phyloP scores from a whole-genome alignment of 495 filamentous ascomycete genomes.

The Lasiosphaeria miniovina region DNA sequence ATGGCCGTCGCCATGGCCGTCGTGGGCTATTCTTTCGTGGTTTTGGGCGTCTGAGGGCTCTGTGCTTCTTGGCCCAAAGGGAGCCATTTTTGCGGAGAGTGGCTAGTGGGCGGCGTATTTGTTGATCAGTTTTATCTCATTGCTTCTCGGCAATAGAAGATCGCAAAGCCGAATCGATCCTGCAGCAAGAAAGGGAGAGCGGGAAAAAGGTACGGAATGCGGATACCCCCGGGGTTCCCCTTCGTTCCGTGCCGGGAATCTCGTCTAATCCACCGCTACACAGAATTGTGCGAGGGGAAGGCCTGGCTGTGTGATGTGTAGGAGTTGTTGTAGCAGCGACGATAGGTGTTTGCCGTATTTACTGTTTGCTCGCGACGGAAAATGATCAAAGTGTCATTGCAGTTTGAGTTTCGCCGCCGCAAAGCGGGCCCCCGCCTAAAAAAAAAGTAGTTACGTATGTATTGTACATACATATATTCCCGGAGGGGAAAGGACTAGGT shows the following conservation, averaged over 20 bases:
- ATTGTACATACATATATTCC: background rate
- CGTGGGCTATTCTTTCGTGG: slow-evolving; percentile 15
- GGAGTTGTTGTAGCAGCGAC: background rate
- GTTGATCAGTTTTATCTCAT: background rate
- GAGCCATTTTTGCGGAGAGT: background rate
- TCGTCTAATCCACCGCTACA: background rate
- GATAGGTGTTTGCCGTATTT: background rate
- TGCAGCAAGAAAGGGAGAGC: background rate
- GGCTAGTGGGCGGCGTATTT: background rate
- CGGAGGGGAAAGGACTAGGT: background rate
- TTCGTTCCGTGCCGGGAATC: background rate
- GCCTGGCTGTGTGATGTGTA: background rate
- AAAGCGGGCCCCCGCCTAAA: background rate
- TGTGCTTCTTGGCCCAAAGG: background rate
- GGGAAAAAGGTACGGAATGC: background rate
- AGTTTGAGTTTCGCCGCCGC: background rate
- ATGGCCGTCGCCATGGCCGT: slow-evolving; percentile 3
- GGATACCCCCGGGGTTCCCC: background rate
- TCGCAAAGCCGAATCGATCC: background rate
- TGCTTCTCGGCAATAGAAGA: background rate
- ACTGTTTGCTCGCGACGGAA: background rate
- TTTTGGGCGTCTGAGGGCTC: slow-evolving; percentile 10
- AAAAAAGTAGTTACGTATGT: background rate
- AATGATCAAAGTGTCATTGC: background rate
- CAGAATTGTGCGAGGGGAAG: background rate